phyloP scores from a whole-genome alignment of 2,329 filamentous ascomycete species.

The Endocalyx cinctus region DNA sequence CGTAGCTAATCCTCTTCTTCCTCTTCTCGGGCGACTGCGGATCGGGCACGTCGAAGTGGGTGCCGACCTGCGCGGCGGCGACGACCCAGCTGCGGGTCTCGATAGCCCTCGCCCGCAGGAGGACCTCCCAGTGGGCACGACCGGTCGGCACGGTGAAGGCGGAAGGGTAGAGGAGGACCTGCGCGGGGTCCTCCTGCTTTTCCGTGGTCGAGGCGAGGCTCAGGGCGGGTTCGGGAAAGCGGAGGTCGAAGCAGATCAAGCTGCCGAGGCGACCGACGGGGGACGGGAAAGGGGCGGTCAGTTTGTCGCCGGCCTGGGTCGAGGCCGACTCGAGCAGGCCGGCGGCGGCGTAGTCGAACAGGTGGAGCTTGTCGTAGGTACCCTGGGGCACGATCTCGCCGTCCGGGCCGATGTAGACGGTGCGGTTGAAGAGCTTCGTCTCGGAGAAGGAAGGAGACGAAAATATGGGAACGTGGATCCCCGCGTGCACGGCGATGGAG shows the following conservation, averaged over 20 bases:
- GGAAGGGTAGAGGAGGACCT: constrained; percentile 80
- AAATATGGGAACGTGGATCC: constrained; percentile 71
- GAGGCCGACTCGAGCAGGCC: constrained; percentile 46
- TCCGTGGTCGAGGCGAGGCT: constrained; percentile 27
- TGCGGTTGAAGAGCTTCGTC: constrained; percentile 46
- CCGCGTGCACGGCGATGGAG: constrained; percentile 73
- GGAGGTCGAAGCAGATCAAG: constrained; percentile 86
- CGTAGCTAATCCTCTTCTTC: constrained; percentile 71
- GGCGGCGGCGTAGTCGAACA: constrained; percentile 65
- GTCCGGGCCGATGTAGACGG: constrained; percentile 44
- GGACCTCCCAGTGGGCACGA: constrained; percentile 75
- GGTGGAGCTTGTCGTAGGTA: constrained; percentile 81
- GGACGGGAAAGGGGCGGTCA: constrained; percentile 68
- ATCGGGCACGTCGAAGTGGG: constrained; percentile 45
- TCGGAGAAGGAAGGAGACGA: constrained; percentile 1
- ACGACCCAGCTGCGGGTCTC: constrained; percentile 86
- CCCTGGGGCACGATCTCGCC: constrained; percentile 37
- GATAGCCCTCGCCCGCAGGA: constrained; percentile 77
- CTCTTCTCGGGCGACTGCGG: constrained; percentile 1
- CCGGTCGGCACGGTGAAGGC: constrained; percentile 89
- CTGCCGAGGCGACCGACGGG: constrained; percentile 70
- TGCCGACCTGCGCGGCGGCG: constrained; percentile 77
- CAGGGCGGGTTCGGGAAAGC: constrained; percentile 73
- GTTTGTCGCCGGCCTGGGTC: constrained; percentile 61
- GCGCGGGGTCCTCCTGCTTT: constrained; percentile 40